Evolutionary conservation across 2,329 filamentous ascomycete genomes (phyloP), one percentile per base, ranked within the genome.

Genomic region (Colletotrichum agaves): DNA sequence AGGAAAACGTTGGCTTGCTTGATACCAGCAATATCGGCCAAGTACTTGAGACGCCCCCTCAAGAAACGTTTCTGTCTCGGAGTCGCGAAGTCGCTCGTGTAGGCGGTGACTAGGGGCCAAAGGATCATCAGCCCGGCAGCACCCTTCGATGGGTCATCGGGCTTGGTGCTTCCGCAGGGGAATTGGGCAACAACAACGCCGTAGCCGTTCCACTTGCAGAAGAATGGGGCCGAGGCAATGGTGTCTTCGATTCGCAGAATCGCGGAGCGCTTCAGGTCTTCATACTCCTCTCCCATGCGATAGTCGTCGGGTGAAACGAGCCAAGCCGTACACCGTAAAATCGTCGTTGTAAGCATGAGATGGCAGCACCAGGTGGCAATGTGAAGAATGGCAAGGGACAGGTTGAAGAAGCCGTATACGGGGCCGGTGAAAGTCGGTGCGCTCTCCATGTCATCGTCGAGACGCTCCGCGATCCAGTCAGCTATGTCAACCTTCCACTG

Each of bases 271-370:
- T 70, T 70, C 47, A 71, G 59, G 17, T 66, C 59, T 11, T 69
- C 67, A 35, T 71, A 72, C 33, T 71, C 70, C 21, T 70, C 69
- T 37, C 66, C 71, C 46, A 41, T 52, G 10, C 35, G 41, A 46
- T 70, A 71, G 60, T 72, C 64, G 10, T 72, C 70, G 13, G 71
- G 70, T 2, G 60, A 60, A 4, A 71, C 64, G 35, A 72, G 63
- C 71, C 71, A 72, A 4, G 71, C 70, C 69, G 68, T 72, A 57
- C 70, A 72, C 15, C 71, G 66, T 43, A 72, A 52, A 37, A 72
- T 70, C 17, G 66, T 71, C n/a, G 66, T 72, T 21, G 71, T 72
- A n/a, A 72, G 66, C 67, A 71, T 71, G 33, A 72, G 64, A 43
- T 72, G 71, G 33, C 69, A 72, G 21, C 55, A 61, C 69, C 70